phyloP scores from a whole-genome alignment of 2,329 filamentous ascomycete species.

The Alternaria novae-zelandiae region DNA sequence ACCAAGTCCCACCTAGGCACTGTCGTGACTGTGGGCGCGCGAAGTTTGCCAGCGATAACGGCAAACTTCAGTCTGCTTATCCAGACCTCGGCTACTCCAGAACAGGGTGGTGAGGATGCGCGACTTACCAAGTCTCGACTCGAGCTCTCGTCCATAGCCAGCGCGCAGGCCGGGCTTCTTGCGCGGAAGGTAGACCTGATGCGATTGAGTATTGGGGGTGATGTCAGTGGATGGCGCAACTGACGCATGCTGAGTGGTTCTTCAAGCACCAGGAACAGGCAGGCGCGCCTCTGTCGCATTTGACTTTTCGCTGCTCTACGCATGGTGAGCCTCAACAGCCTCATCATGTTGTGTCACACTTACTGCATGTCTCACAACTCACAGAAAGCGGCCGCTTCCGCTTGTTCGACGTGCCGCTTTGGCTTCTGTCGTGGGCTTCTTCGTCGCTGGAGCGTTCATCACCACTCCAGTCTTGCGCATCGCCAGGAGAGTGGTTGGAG shows the following conservation, averaged over 20 bases:
- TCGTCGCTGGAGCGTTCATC: constrained; percentile 51
- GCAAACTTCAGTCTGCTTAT: background rate
- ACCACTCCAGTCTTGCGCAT: constrained; percentile 45
- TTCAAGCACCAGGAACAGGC: constrained; percentile 76
- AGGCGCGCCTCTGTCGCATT: constrained; percentile 73
- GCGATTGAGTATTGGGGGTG: constrained; percentile 5
- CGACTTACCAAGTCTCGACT: constrained; percentile 62
- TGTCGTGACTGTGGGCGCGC: background rate
- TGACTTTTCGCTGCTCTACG: constrained; percentile 73
- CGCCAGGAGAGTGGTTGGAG: constrained; percentile 43
- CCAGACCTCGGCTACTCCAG: constrained; percentile 12
- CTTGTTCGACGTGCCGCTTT: constrained; percentile 49
- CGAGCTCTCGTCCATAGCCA: constrained; percentile 68
- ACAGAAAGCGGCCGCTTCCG: constrained; percentile 60
- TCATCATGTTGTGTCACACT: background rate
- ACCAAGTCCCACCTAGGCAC: background rate
- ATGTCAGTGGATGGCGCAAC: constrained; percentile 9
- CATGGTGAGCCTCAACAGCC: background rate
- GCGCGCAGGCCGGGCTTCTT: constrained; percentile 70
- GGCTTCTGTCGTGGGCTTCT: constrained; percentile 45
- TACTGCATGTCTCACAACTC: constrained; percentile 65
- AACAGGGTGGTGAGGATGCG: background rate
- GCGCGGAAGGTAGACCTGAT: constrained; percentile 67
- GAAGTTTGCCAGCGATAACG: background rate
- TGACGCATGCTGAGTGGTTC: constrained; percentile 67